These are phyloP conservation scores for Orbilia blumenaviensis DNA, from an alignment of 2,329 filamentous ascomycete genomes.

Conservation along the genomic window DNA sequence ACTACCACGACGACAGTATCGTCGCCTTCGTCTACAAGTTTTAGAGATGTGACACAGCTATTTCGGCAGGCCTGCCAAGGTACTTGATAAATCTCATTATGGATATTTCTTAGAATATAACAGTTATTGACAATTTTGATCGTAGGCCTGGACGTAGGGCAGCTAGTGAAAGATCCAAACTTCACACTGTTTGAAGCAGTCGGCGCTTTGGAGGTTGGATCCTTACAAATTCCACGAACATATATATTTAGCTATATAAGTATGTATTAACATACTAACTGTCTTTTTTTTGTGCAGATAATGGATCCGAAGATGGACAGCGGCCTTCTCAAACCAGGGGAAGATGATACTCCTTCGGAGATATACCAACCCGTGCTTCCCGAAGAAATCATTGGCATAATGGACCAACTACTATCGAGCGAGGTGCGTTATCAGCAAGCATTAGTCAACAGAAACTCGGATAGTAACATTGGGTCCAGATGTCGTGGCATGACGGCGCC, in stretches of 20 bases:
- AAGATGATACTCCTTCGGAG: conserved; percentile 87
- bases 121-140: conserved; percentile 4
- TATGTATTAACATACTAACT: conserved; percentile 41
- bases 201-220: conserved; percentile 76
- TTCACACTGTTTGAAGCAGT: conserved; percentile 97
- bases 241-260: too few relatives aligned
- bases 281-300: conserved; percentile 74
- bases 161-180: conserved; percentile 90
- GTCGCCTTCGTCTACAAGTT: conserved; percentile 28
- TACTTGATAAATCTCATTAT: background rate
- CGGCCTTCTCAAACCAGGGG: conserved; percentile 78
- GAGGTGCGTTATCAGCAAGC: conserved; percentile 69
- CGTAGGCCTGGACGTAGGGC: conserved; percentile 77
- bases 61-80: conserved; percentile 51
- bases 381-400: conserved; percentile 86
- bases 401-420: conserved; percentile 88
- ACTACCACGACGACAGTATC: conserved; percentile 14
- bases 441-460: background rate
- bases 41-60: conserved; percentile 50
- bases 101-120: background rate
- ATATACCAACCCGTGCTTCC: conserved; percentile 73
- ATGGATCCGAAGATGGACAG: conserved; percentile 99
- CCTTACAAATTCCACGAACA: background rate
- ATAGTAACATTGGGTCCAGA: conserved; percentile 65
- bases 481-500: conserved; percentile 97